Base-by-base conservation (phyloP, 768 basidiomycete genomes). In the Lenzites betulinus region DNA sequence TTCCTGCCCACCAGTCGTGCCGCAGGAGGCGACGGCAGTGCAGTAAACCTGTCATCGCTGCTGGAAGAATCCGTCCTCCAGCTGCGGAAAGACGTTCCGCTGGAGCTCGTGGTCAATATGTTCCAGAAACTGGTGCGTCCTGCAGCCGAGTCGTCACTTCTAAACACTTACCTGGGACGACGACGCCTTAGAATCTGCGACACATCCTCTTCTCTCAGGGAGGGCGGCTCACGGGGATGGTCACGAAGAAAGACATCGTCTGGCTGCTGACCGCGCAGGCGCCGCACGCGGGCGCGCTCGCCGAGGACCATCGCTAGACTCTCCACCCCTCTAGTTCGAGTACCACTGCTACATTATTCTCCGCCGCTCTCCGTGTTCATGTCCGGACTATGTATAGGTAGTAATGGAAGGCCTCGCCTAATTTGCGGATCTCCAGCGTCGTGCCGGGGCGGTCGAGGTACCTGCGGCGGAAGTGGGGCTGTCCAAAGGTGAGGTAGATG, bases 361-460 rank as follows among this genome's bases (percentile, higher is more conserved):
- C 20, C 22, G 41, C 35, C 9, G 6, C 11, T 33, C 30, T 33
- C 30, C 51, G 35, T 51, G 13, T 38, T 60, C 23, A 64, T 38
- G 62, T 60, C 64, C 80, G 80, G 64, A 90, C 63, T 64, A 86
- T 82, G 70, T 93, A 92, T 64, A 93, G 74, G 69, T 89, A 92
- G 72, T 93, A 93, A 75, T 93, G 92, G 69, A 93, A 92, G 9
- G 83, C 82, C 48, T 92, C 90, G 33, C 92, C 92, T 28, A 94
- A 76, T 63, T 87, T 80, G 58, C 80, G 81, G 54, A 92, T 79
- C 66, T 90, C 84, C 5, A 94, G 76, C 7, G 70, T 81, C 22
- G 90, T 87, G 1, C 75, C 80, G 16, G 80, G 76, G 50, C 79
- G 74, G 3, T 76, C 79, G 18, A 95, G 75, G 71, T 85, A 92